phyloP scores from a whole-genome alignment of 768 basidiomycete species.

The Naganishia antarctica region DNA sequence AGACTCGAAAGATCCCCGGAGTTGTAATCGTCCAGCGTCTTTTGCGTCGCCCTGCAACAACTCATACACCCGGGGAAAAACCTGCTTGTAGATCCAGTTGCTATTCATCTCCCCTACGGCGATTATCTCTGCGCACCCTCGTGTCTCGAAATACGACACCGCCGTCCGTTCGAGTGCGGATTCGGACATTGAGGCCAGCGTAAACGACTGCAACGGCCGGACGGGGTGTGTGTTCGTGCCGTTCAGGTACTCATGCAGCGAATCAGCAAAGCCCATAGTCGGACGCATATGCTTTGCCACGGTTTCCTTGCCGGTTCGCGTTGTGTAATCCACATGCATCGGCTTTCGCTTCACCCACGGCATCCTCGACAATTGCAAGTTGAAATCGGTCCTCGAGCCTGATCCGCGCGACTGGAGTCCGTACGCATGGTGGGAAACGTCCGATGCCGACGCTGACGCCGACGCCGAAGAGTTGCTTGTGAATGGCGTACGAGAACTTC shows the following conservation, averaged over 20 bases:
- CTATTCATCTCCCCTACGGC: constrained; percentile 10
- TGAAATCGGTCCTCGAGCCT: background rate
- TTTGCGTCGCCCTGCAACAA: background rate
- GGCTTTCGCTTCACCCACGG: background rate
- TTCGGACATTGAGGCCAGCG: constrained; percentile 11
- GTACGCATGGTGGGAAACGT: background rate
- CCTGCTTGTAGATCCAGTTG: constrained; percentile 28
- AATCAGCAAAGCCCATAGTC: background rate
- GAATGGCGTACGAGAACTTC: background rate
- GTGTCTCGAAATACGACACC: constrained; percentile 26
- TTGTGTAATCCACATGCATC: background rate
- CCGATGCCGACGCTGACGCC: background rate
- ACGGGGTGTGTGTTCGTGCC: background rate
- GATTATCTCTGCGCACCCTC: constrained; percentile 25
- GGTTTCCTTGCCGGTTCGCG: background rate
- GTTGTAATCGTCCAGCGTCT: background rate
- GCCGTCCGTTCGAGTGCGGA: background rate
- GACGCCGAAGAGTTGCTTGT: background rate
- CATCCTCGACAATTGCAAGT: constrained; percentile 7
- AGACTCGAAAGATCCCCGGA: too few relatives aligned
- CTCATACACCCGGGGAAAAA: constrained; percentile 25
- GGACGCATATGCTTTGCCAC: background rate
- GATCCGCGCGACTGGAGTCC: background rate
- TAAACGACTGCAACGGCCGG: background rate
- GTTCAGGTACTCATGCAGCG: background rate